Base-by-base conservation (phyloP, 2,329 filamentous ascomycete species). In the Cyanodermella asteris region DNA sequence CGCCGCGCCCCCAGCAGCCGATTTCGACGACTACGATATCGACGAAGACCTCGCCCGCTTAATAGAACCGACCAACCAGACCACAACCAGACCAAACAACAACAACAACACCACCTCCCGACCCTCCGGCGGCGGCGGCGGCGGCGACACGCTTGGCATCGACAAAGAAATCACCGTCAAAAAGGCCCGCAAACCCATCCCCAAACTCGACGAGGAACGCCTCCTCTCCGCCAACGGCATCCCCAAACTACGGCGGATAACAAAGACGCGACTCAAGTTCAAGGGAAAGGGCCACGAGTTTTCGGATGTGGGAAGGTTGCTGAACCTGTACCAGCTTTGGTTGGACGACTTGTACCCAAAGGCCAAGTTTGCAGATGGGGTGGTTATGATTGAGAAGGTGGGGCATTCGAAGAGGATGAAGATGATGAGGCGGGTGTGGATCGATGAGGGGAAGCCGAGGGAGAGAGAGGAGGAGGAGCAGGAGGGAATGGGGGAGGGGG, bases 271-370 rank as follows among this genome's bases (percentile, higher is more conserved):
- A 22, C 51, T 93, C 12, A 77, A 66, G 35, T 68, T 93, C 37
- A 90, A 84, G 44, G 87, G 87, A 24, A 94, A 91, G 47, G 84
- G 82, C 1, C 78, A 94, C 44, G 87, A 97, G 56, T 94, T 87
- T 48, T 72, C 74, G 11, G 87, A 97, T 43, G 67, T 81, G 7
- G 64, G 72, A 1, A 67, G 71, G 10, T 61, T 97, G 13, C 59
- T 97, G 23, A 78, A 76, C 13, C 77, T 90, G 44, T 97, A 94
- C 44, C 87, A 94, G 45, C 50, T 91, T 28, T 97, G 87, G 87
- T 72, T 97, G 2, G 84, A 97, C 48, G 81, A 93, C 41, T 58
- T 97, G 8, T 97, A 82, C 58, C 56, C 20, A 63, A 60, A 32
- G 61, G 61, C 17, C 62, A 66, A 31, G 62, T 59, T 13, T 61